Evolutionary conservation across 2,329 filamentous ascomycete species (phyloP), one percentile per base, ranked within the genome.

Genomic region (Cordyceps fumosorosea): DNA sequence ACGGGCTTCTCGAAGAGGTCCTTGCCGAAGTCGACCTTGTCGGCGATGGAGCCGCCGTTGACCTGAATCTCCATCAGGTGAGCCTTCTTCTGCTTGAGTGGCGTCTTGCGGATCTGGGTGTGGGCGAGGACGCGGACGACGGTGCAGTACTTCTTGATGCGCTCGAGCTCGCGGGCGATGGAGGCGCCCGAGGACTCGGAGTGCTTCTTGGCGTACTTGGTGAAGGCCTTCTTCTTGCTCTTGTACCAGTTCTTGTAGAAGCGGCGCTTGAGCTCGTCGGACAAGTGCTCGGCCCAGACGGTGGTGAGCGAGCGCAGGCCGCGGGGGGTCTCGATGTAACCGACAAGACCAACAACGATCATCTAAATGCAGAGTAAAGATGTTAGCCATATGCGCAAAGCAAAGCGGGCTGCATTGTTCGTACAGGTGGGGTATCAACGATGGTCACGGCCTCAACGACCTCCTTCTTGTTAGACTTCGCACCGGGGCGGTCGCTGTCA

Each of bases 201-300:
- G 89, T 98, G 91, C 89, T 96, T 93, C 91, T 98, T 99, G 85
- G 95, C 91, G 84, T 99, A 99, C 87, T 96, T 97, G 87, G 95
- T 99, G 86, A 99, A 99, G 67, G 95, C 95, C 93, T 99, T 99
- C 91, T 97, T 98, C 93, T 99, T 99, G 87, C 88, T 92, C 90
- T 96, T 96, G 90, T 99, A 99, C 95, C 95, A 99, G 90, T 99
- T 99, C 92, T 98, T 98, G 91, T 99, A 99, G 91, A 99, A 99
- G 78, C 95, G 91, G 76, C 95, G 91, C 89, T 96, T 96, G 81
- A 99, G 78, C 84, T 98, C 95, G 81, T 99, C 95, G 82, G 90
- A 91, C 81, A 99, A 82, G 81, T 99, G 95, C 88, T 98, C 95
- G 77, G 95, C 95, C 95, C 95, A 99, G 79, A 99, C 91, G 77